Evolutionary conservation across 2,329 filamentous ascomycete genomes (phyloP).

Genomic region (Cercospora janseana): DNA sequence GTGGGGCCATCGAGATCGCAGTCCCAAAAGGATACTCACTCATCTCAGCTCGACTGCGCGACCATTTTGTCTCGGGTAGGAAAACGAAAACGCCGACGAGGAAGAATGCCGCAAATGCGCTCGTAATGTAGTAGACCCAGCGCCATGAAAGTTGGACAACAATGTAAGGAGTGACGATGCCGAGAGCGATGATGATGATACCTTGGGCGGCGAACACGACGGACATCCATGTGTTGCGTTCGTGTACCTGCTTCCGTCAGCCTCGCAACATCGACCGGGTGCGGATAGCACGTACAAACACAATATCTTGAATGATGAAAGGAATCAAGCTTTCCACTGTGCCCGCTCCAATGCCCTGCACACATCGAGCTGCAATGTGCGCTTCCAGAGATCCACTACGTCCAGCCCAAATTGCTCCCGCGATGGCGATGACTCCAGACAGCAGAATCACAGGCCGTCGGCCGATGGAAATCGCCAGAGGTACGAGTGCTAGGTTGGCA

Average conservation of each 20-base stretch:
- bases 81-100: conserved; percentile 30
- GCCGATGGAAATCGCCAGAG: conserved; percentile 33
- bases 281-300: conserved; percentile 18
- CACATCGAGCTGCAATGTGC: conserved; percentile 32
- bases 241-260: conserved; percentile 30
- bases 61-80: conserved; percentile 35
- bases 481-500: conserved; percentile 32
- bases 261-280: background rate
- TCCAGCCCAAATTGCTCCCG: conserved; percentile 34
- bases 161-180: conserved; percentile 33
- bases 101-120: conserved; percentile 28
- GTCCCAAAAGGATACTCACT: conserved; percentile 12
- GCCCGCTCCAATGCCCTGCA: conserved; percentile 35
- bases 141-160: conserved; percentile 34
- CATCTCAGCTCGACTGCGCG: conserved; percentile 30
- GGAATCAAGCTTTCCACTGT: conserved; percentile 37
- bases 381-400: conserved; percentile 28
- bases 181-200: conserved; percentile 34
- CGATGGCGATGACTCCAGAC: conserved; percentile 31
- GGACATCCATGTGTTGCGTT: conserved; percentile 35
- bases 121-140: conserved; percentile 35
- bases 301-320: conserved; percentile 35
- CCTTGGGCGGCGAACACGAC: conserved; percentile 33
- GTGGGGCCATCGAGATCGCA: background rate
- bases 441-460: conserved; percentile 31